A percentile compares a stretch with the other conserved stretches of the same genome.
These are phyloP conservation scores for Zasmidium angulare DNA, from an alignment of 2,329 filamentous ascomycete species.

Conservation along the genomic window DNA sequence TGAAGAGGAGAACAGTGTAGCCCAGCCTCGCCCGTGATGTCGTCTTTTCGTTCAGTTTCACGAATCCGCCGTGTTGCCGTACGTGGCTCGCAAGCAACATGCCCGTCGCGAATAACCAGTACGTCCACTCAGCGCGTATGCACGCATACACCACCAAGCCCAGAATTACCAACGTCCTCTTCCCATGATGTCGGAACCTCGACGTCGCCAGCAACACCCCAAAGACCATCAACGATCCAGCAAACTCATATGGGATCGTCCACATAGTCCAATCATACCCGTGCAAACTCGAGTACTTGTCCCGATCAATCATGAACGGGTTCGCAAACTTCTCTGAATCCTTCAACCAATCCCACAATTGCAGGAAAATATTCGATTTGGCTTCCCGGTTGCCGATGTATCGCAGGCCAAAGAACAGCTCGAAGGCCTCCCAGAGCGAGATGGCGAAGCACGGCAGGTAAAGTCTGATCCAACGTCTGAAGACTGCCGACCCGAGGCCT, in stretches of 20 bases:
- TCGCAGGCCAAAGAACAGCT: conserved; percentile 12
- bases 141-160: conserved; percentile 9
- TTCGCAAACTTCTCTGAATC: conserved; percentile 15
- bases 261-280: conserved; percentile 24
- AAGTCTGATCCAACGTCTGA: conserved; percentile 16
- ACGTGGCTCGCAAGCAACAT: conserved; percentile 21
- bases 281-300: conserved; percentile 5
- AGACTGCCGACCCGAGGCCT: conserved; percentile 8
- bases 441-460: conserved; percentile 15
- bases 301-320: conserved; percentile 18
- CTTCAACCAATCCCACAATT: conserved; percentile 15
- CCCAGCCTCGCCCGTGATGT: background rate
- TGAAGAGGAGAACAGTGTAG: conserved; percentile 6
- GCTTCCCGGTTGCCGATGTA: background rate
- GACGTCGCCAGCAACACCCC: conserved; percentile 8
- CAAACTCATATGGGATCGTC: conserved; percentile 24
- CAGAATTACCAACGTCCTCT: conserved; percentile 10
- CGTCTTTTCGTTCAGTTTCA: conserved; percentile 6
- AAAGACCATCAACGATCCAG: conserved; percentile 18
- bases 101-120: conserved; percentile 20
- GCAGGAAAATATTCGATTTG: conserved; percentile 9
- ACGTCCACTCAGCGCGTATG: conserved; percentile 17
- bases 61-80: conserved; percentile 18
- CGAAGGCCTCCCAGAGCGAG: conserved; percentile 13
- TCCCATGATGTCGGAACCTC: conserved; percentile 7